These are phyloP conservation scores for Athelia sp. DNA, from an alignment of 1,284 basidiomycete genomes.

Conservation along the genomic window DNA sequence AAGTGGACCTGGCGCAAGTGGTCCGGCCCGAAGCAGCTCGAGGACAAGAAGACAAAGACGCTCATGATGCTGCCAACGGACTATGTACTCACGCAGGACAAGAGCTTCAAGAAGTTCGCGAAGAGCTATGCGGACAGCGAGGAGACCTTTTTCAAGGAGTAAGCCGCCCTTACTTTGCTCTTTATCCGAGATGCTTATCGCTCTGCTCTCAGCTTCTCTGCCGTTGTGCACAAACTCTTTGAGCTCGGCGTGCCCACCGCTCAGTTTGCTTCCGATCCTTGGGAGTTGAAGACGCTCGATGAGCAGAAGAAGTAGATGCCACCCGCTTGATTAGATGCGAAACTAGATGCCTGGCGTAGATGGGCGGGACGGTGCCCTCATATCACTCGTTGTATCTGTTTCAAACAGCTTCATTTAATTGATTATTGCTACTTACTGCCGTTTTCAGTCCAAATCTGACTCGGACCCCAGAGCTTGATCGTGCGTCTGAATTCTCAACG, in stretches of 20 bases:
- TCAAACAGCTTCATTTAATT: no score
- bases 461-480: no score
- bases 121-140: constrained; percentile 82
- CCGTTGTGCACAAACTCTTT: constrained; percentile 70
- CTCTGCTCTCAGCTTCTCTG: constrained; percentile 70
- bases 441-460: no score
- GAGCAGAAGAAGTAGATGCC: constrained; percentile 41
- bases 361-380: no score
- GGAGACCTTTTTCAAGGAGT: constrained; percentile 89
- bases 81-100: constrained; percentile 80
- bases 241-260: constrained; percentile 84
- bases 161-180: constrained; percentile 19
- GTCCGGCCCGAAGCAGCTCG: constrained; percentile 90
- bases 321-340: neutral
- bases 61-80: constrained; percentile 98
- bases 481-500: no score
- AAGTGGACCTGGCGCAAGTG: constrained; percentile 84
- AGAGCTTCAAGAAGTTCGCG: constrained; percentile 82
- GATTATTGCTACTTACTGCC: no score
- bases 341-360: no score
- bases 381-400: no score
- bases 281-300: constrained; percentile 62
- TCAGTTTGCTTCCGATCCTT: constrained; percentile 72
- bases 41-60: constrained; percentile 84
- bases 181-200: constrained; percentile 1